Conservation (phyloP, 2,329 filamentous ascomycete species). For the Ophiostoma pallidulum region DNA sequence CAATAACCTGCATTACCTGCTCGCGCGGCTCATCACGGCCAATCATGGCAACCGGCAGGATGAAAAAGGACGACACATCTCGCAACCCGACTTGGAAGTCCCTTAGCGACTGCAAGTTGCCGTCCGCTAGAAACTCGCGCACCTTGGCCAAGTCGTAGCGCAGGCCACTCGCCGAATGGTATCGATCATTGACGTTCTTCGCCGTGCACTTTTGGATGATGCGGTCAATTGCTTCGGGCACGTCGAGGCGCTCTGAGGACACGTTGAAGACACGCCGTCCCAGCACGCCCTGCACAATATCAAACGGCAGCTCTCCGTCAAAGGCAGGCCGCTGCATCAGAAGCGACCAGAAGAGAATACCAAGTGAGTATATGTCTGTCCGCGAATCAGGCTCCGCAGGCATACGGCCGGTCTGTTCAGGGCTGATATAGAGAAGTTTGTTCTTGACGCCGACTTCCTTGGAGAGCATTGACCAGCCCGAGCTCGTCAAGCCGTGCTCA, state of each 20-base stretch:
- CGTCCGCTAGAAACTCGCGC: conserved; percentile 63
- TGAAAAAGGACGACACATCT: conserved; percentile 88
- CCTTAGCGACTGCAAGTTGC: conserved; percentile 60
- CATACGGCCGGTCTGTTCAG: conserved; percentile 89
- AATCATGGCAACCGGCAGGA: conserved; percentile 71
- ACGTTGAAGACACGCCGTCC: conserved; percentile 68
- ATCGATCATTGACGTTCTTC: conserved; percentile 78
- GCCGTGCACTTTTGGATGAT: conserved; percentile 90
- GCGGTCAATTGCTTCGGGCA: conserved; percentile 71
- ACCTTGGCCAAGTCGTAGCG: conserved; percentile 71
- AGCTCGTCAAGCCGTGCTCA: conserved; percentile 77
- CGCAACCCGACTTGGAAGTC: conserved; percentile 70
- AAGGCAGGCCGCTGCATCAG: conserved; percentile 73
- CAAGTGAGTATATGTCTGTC: conserved; percentile 89
- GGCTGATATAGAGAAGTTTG: conserved; percentile 85
- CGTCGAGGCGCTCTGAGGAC: conserved; percentile 66
- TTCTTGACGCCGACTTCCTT: conserved; percentile 78
- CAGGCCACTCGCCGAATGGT: conserved; percentile 79
- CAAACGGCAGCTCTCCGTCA: conserved; percentile 68
- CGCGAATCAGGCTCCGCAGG: conserved; percentile 83
- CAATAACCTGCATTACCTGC: conserved; percentile 63
- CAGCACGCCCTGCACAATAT: conserved; percentile 85
- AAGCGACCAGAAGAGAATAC: conserved; percentile 80
- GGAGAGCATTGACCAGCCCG: conserved; percentile 76
- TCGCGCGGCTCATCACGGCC: conserved; percentile 66